Conservation (phyloP, 75 land plant genomes). For the Ceratopteris richardii region DNA sequence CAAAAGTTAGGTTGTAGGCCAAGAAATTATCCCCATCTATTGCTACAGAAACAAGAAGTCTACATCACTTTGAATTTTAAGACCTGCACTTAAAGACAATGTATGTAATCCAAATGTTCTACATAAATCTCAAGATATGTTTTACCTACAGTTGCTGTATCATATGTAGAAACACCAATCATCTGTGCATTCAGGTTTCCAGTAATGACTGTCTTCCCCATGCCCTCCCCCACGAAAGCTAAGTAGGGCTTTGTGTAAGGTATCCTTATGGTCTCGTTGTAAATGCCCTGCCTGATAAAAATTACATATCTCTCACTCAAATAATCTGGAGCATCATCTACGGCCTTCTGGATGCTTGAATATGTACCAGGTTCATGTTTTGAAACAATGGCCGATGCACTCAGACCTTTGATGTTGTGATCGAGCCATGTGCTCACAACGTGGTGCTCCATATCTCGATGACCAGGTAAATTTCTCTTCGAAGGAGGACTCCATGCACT, state of each 20-base stretch:
- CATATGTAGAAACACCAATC: conserved; percentile 45
- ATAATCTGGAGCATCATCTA: conserved; percentile 45
- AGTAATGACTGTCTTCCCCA: conserved; percentile 52
- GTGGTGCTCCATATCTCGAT: not conserved
- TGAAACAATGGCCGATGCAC: conserved; percentile 42
- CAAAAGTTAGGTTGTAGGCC: conserved; percentile 38
- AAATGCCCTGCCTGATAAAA: conserved; percentile 52
- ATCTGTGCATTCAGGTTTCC: conserved; percentile 32
- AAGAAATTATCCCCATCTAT: conserved; percentile 50
- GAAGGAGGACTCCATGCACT: conserved; percentile 30
- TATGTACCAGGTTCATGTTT: conserved; percentile 40
- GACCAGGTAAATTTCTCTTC: conserved; percentile 5
- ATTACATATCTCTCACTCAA: conserved; percentile 32
- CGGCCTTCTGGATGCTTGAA: conserved; percentile 52
- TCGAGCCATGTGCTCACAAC: not conserved
- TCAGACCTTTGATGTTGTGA: not conserved
- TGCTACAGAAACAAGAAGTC: conserved; percentile 20
- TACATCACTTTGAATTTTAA: not conserved
- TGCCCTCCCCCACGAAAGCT: conserved; percentile 61
- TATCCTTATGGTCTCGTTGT: conserved; percentile 55
- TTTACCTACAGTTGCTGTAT: conserved; percentile 50
- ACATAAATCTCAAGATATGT: too few relatives aligned
- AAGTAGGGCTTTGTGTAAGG: conserved; percentile 45
- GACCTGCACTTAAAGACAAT: not conserved
- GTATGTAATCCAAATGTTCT: too few relatives aligned